These are phyloP conservation scores for Hyaloscypha finlandica DNA, from an alignment of 495 filamentous ascomycete species.

Conservation along the genomic window DNA sequence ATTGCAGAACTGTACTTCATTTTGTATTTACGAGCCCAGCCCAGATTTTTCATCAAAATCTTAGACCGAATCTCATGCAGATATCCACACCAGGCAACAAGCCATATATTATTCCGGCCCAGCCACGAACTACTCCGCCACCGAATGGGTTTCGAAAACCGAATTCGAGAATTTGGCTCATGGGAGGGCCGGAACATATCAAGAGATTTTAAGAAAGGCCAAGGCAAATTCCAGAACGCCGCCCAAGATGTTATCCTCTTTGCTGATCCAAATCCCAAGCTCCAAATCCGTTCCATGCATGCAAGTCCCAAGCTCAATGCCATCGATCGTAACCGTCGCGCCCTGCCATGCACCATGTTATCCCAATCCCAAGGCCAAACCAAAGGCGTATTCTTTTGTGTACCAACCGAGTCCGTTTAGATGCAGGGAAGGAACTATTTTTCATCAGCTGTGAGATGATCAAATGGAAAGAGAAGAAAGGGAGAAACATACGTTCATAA, in stretches of 20 bases:
- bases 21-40: slow-evolving; percentile 6
- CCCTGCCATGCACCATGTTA: slow-evolving; percentile 16
- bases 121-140: too few species aligned
- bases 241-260: slow-evolving; percentile 13
- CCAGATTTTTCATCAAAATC: not conserved
- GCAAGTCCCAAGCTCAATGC: slow-evolving; percentile 8
- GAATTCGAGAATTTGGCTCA: too few species aligned
- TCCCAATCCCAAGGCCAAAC: not conserved
- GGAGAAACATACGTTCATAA: slow-evolving; percentile 81
- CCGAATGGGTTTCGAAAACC: too few species aligned
- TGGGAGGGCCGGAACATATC: not conserved
- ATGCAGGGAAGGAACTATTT: slow-evolving; percentile 34
- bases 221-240: slow-evolving; percentile 26
- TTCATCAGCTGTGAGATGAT: not conserved
- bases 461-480: not conserved
- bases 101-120: not conserved
- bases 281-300: slow-evolving; percentile 12
- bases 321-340: slow-evolving; percentile 1
- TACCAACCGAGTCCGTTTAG: slow-evolving; percentile 12
- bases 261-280: not conserved
- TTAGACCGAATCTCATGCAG: slow-evolving; percentile 1
- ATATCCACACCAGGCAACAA: slow-evolving; percentile 23
- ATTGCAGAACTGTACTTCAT: not conserved
- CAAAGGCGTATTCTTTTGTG: not conserved
- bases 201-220: not conserved